Evolutionary conservation across 805 yeast species (phyloP), one percentile per base, ranked within the genome.

Genomic region (Wickerhamiella kurtzmanii): DNA sequence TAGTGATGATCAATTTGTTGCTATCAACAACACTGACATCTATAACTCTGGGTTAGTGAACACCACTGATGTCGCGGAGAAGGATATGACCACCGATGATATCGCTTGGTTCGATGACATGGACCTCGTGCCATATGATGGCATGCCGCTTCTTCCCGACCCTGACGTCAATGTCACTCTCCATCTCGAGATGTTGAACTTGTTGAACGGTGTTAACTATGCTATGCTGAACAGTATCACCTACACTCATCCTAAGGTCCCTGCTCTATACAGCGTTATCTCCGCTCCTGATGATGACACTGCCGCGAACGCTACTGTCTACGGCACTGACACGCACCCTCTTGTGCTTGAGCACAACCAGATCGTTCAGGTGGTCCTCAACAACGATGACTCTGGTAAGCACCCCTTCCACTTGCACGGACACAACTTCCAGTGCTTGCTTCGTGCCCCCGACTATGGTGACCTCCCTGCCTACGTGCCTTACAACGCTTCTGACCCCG

Each of bases 331-430:
- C 68, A 82, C 94, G 45, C 73, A 88, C 60, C 58, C 95, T 0
- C 71, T 73, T 60, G 85, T 89, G 15, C 67, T 89, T 49, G 74
- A 76, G 53, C 71, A 77, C 56, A 73, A 72, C 58, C 83, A 73
- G 57, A 69, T 82, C 49, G 74, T 89, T 32, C 94, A 89, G 61
- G 75, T 89, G 55, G 82, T 84, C 4, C 60, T 89, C 39, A 89
- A 89, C 71, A 88, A 87, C 66, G 67, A 68, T 50, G 98, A 89
- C 65, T 76, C 94, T 4, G 96, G 97, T 62, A 81, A 73, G 57
- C 98, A 89, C 69, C 97, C 98, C 25, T 89, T 89, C 92, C 98
- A 89, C 68, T 69, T 89, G 62, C 98, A 89, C 69, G 98, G 98
- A 44, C 92, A 82, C 64, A 76, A 65, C 44, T 89, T 88, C 83